Evolutionary conservation across 768 basidiomycete genomes (phyloP), one percentile per base, ranked within the genome.

Genomic region (Ramaria sp.): DNA sequence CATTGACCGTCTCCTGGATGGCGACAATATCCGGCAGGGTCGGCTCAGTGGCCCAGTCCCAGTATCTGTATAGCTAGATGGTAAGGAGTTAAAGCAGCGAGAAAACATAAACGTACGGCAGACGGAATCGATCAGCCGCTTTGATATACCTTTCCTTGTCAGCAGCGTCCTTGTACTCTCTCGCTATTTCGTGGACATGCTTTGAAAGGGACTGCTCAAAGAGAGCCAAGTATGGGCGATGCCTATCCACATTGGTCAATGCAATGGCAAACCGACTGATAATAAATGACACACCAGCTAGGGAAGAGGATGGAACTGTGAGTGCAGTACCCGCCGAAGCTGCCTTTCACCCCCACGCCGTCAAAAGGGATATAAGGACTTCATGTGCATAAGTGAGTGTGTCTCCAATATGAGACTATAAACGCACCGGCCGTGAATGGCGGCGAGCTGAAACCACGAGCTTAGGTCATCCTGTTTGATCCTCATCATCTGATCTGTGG

Each of bases 241-340:
- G 79, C 75, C 48, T 49, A 49, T 7, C 24, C 20, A 30, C 22
- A 49, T 49, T 17, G 17, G 12, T 49, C 24, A 49, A 20, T 13
- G 20, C 42, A 43, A 19, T 17, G 48, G 24, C 7, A 13, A 49
- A 30, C 48, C 27, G n/a, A 30, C 27, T 30, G 7, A 49, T 19
- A 2, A 20, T 49, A 6, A 27, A 27, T 13, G 12, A 34, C 24
- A 3, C n/a, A 49, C 48, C 77, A 81, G 4, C 76, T 78, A 7
- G 78, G 78, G 70, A 80, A 80, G 10, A 80, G 66, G 9, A 74
- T 69, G 1, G 73, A 74, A 15, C 75, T 76, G 63, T 82, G 81
- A n/a, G 72, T 73, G 62, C 79, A 81, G 61, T 81, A 81, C 3
- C 79, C 80, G n/a, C 69, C 67, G 68, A 69, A 73, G 65, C 31